These are phyloP conservation scores for Wickerhamomyces strasburgensis DNA, from an alignment of 805 yeast genomes.

Conservation along the genomic window DNA sequence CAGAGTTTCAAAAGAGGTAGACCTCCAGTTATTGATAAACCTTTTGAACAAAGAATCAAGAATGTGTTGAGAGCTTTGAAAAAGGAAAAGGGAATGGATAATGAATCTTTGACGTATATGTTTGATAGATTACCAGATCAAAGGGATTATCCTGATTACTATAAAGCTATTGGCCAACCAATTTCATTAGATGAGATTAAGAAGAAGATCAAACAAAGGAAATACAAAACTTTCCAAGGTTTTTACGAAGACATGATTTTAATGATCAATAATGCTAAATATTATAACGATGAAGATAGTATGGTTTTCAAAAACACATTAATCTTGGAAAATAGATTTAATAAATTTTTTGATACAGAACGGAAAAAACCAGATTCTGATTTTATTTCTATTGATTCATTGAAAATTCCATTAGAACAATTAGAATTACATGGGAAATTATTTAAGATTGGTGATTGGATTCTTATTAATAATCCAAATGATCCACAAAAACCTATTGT, in stretches of 20 bases:
- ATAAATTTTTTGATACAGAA: conserved; percentile 57
- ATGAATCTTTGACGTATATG: conserved; percentile 48
- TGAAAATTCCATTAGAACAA: conserved; percentile 77
- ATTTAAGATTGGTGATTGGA: conserved; percentile 94
- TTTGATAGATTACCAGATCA: conserved; percentile 83
- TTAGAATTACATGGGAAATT: conserved; percentile 65
- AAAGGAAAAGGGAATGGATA: conserved; percentile 55
- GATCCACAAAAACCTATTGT: conserved; percentile 87
- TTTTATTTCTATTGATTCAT: conserved; percentile 47
- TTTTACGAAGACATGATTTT: conserved; percentile 73
- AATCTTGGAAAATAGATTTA: conserved; percentile 57
- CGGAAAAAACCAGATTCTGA: conserved; percentile 78
- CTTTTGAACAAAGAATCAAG: conserved; percentile 89
- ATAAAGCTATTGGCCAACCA: conserved; percentile 50
- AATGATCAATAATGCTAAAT: conserved; percentile 70
- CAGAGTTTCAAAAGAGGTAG: conserved; percentile 62
- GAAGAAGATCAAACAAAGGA: conserved; percentile 79
- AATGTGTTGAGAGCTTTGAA: conserved; percentile 77
- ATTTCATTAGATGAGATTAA: conserved; percentile 69
- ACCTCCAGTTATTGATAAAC: conserved; percentile 87
- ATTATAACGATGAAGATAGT: conserved; percentile 55
- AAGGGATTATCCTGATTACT: conserved; percentile 38
- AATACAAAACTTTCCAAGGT: conserved; percentile 67
- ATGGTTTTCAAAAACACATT: conserved; percentile 57
- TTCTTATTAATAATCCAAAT: conserved; percentile 78